Percentiles rank a stretch among this genome's conserved stretches.
Conservation (phyloP, 305 asterid genomes). For the Rubia balearica region DNA sequence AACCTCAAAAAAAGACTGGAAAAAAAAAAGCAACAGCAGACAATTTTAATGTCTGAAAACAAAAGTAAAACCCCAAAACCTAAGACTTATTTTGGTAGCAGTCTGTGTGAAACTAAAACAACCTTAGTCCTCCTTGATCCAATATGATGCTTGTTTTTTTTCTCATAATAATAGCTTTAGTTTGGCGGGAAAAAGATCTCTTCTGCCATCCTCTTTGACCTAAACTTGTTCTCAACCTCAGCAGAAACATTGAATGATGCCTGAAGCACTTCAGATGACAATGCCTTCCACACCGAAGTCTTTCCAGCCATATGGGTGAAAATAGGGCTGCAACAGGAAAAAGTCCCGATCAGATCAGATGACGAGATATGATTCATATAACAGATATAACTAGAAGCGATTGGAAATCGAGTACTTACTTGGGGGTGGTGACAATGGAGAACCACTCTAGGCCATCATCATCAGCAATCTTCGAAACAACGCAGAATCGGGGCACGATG, state of each 20-base stretch:
- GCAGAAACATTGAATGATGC: constrained; percentile 41
- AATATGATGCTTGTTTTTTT: not conserved
- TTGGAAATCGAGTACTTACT: constrained; percentile 31
- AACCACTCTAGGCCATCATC: constrained; percentile 82
- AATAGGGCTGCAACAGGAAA: constrained; percentile 27
- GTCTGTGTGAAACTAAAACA: not conserved
- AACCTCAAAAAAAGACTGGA: not conserved
- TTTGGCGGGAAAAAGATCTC: constrained; percentile 45
- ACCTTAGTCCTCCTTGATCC: not conserved
- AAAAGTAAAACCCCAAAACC: not conserved
- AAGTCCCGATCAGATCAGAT: not conserved
- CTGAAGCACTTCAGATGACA: constrained; percentile 39
- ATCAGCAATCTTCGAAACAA: constrained; percentile 57
- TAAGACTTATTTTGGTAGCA: not conserved
- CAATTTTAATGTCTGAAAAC: not conserved
- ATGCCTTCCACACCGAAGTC: constrained; percentile 37
- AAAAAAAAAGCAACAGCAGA: not conserved
- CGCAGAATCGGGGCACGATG: constrained; percentile 74
- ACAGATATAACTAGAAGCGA: not conserved
- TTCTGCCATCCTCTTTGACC: constrained; percentile 33
- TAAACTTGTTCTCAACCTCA: constrained; percentile 33
- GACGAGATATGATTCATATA: not conserved
- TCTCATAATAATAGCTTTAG: constrained; percentile 5
- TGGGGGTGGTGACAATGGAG: constrained; percentile 87
- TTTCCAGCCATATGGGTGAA: constrained; percentile 45